Evolutionary conservation across 2,329 filamentous ascomycete species (phyloP).

Genomic region (Coniella lustricola): DNA sequence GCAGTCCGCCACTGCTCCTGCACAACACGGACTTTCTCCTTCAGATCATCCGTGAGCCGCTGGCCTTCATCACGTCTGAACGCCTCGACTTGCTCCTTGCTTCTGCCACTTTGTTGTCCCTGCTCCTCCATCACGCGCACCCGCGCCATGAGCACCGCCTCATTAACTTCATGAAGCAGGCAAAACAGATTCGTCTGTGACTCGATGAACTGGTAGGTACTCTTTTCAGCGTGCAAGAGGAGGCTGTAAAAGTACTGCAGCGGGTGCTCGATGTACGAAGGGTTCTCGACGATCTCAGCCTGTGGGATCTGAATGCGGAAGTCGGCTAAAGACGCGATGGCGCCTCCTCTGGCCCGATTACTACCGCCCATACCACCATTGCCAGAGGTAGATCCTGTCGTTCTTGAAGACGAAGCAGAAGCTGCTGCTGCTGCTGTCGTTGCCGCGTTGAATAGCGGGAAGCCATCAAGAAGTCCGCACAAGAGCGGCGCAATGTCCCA

Average conservation of each 20-base stretch:
- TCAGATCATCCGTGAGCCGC: slow-evolving; percentile 73
- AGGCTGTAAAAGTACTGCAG: slow-evolving; percentile 86
- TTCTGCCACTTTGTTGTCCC: slow-evolving; percentile 27
- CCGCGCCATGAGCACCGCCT: slow-evolving; percentile 64
- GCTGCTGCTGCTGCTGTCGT: neutral
- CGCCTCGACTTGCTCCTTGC: slow-evolving; percentile 39
- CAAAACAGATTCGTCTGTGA: slow-evolving; percentile 87
- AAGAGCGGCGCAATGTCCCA: slow-evolving; percentile 95
- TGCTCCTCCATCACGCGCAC: slow-evolving; percentile 57
- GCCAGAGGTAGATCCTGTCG: neutral
- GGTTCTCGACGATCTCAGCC: slow-evolving; percentile 79
- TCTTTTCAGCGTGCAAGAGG: slow-evolving; percentile 81
- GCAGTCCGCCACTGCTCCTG: slow-evolving; percentile 88
- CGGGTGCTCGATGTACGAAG: slow-evolving; percentile 70
- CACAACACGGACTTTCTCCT: slow-evolving; percentile 86
- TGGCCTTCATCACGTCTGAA: slow-evolving; percentile 61
- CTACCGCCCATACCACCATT: neutral
- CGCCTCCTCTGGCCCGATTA: neutral
- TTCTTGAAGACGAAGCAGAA: slow-evolving; percentile 2
- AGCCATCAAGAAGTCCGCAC: slow-evolving; percentile 68
- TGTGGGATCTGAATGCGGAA: slow-evolving; percentile 74
- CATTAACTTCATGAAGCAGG: slow-evolving; percentile 83
- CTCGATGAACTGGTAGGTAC: slow-evolving; percentile 95
- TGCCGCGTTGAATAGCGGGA: slow-evolving; percentile 42
- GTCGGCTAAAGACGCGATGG: slow-evolving; percentile 28